phyloP scores from a whole-genome alignment of 177 flowering plant species.

The Telopea speciosissima region DNA sequence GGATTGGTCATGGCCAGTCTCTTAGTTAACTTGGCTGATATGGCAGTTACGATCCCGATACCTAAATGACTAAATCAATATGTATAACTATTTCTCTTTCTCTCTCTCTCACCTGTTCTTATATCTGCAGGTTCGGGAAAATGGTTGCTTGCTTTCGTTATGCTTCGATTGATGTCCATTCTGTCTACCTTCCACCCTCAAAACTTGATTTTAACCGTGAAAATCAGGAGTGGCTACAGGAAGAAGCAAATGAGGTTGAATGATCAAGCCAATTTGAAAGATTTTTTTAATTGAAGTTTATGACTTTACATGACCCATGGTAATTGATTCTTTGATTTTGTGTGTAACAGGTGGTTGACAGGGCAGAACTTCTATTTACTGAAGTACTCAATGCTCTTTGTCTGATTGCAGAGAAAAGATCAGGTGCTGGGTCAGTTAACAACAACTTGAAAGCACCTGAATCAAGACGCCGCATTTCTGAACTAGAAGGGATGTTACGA shows the following conservation, averaged over 20 bases:
- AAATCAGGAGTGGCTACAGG: constrained; percentile 77
- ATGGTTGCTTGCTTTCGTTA: constrained; percentile 99
- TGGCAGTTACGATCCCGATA: not conserved
- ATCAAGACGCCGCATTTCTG: constrained; percentile 44
- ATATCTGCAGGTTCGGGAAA: constrained; percentile 65
- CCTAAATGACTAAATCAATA: not conserved
- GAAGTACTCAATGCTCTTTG: constrained; percentile 68
- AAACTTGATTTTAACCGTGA: constrained; percentile 71
- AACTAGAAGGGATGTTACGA: constrained; percentile 61
- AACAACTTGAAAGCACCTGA: constrained; percentile 33
- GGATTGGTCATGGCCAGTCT: not conserved
- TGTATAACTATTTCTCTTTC: not conserved
- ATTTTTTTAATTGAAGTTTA: not conserved
- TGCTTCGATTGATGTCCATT: constrained; percentile 93
- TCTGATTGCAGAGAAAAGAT: constrained; percentile 47
- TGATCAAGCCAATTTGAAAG: not conserved
- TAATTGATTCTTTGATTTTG: constrained; percentile 8
- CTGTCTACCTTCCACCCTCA: constrained; percentile 81
- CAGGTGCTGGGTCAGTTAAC: constrained; percentile 15
- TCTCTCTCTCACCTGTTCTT: not conserved
- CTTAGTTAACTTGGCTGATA: not conserved
- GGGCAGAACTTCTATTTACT: constrained; percentile 67
- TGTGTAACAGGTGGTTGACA: constrained; percentile 53
- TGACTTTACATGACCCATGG: not conserved
- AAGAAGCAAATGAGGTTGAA: constrained; percentile 54